Percentiles rank a stretch among this genome's conserved stretches.
Evolutionary conservation across 257 asterid species (phyloP).

Genomic region (Plantago ovata): DNA sequence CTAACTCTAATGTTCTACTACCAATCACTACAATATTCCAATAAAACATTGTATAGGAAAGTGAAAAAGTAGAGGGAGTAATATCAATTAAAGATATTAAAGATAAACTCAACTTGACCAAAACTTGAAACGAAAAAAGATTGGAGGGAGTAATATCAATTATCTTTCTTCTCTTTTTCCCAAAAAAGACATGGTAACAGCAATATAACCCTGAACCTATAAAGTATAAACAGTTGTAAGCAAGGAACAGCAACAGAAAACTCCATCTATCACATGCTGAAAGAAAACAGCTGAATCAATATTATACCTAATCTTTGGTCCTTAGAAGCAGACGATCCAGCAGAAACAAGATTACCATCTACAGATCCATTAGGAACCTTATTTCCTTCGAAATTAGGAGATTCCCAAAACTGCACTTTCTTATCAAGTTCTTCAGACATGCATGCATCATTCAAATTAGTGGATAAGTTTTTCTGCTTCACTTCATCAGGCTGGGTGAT

Average conservation of each 20-base stretch:
- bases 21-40: too few species aligned
- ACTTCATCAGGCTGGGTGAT: slow-evolving; percentile 68
- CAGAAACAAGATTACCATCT: slow-evolving; percentile 15
- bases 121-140: too few species aligned
- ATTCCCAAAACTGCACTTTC: slow-evolving; percentile 27
- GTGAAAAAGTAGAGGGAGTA: too few species aligned
- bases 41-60: too few species aligned
- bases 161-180: too few species aligned
- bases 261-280: slow-evolving; percentile 9
- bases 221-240: not conserved
- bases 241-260: not conserved
- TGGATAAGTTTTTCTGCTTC: slow-evolving; percentile 23
- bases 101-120: too few species aligned
- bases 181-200: too few species aligned
- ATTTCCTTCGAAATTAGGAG: slow-evolving; percentile 28
- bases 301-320: slow-evolving; percentile 48
- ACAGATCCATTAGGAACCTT: slow-evolving; percentile 22
- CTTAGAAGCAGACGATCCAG: slow-evolving; percentile 25
- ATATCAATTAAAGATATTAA: too few species aligned
- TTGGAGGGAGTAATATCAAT: too few species aligned
- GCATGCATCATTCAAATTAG: slow-evolving; percentile 24
- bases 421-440: slow-evolving; percentile 30
- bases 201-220: too few species aligned
- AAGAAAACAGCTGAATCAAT: slow-evolving; percentile 19
- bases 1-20: too few species aligned